These are phyloP conservation scores for Cystofilobasidium ferigula DNA, from an alignment of 768 basidiomycete genomes.

Conservation along the genomic window DNA sequence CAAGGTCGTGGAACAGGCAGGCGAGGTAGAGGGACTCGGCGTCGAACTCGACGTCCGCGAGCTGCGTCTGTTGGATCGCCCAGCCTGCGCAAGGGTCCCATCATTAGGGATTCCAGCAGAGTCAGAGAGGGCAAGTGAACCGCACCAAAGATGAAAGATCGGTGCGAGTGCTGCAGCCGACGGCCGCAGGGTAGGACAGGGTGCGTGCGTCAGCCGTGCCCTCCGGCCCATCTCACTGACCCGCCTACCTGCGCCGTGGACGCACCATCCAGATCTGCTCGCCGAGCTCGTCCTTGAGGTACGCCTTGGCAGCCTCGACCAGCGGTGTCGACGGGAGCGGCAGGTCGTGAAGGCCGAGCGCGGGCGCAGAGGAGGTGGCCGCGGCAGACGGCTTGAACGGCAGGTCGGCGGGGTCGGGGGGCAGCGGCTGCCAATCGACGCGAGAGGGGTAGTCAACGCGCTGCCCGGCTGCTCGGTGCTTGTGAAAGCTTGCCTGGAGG, in stretches of 20 bases:
- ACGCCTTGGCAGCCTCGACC: constrained; percentile 40
- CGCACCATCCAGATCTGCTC: constrained; percentile 42
- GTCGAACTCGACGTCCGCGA: constrained; percentile 43
- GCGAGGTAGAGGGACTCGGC: constrained; percentile 48
- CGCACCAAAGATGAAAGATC: constrained; percentile 48
- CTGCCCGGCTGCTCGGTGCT: not conserved
- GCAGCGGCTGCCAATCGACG: constrained; percentile 43
- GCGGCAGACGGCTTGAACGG: constrained; percentile 44
- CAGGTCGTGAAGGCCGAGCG: constrained; percentile 42
- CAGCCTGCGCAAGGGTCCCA: constrained; percentile 37
- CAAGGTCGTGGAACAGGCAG: constrained; percentile 49
- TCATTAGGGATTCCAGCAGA: not conserved
- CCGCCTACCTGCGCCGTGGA: not conserved
- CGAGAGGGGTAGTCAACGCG: no score
- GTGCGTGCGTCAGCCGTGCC: not conserved
- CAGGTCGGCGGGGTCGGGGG: constrained; percentile 46
- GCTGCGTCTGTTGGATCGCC: constrained; percentile 45
- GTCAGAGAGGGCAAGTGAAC: not conserved
- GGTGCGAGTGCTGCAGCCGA: constrained; percentile 43
- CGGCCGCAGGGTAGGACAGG: not conserved
- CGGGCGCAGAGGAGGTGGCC: constrained; percentile 42
- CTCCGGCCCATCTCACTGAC: no score
- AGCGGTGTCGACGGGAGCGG: constrained; percentile 44
- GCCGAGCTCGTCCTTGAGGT: constrained; percentile 43
- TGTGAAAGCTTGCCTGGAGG: not conserved